Evolutionary conservation across 1,284 basidiomycete genomes (phyloP).

Genomic region (Anthracocystis walkeri): DNA sequence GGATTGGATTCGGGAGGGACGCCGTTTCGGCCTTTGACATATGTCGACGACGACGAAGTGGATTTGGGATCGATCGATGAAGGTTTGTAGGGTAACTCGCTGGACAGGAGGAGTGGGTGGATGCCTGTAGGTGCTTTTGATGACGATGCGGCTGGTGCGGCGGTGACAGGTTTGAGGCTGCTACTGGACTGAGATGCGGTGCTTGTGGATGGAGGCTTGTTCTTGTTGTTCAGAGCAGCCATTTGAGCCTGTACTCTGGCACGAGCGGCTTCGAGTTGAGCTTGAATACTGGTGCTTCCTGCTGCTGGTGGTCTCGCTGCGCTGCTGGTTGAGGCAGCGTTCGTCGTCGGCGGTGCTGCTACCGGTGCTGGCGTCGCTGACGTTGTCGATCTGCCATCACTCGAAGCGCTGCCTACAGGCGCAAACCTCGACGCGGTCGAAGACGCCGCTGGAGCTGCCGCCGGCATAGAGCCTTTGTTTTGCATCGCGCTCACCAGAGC

Average conservation of each 20-base stretch:
- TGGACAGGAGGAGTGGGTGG: slow-evolving; percentile 58
- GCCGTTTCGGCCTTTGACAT: slow-evolving; percentile 17
- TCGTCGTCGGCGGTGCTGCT: neutral
- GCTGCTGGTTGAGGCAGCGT: neutral
- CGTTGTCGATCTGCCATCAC: neutral
- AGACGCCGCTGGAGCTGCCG: neutral
- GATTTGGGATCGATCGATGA: neutral
- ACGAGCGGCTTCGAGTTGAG: slow-evolving; percentile 55
- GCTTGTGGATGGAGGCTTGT: neutral
- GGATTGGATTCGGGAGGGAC: slow-evolving; percentile 50
- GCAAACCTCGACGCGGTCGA: slow-evolving; percentile 10
- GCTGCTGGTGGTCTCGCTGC: slow-evolving; percentile 5
- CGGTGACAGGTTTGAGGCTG: neutral
- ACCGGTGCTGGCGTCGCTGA: neutral
- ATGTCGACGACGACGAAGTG: slow-evolving; percentile 5
- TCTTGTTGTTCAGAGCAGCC: slow-evolving; percentile 28
- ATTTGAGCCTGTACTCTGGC: slow-evolving; percentile 51
- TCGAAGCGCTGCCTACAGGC: neutral
- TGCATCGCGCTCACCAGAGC: slow-evolving; percentile 47
- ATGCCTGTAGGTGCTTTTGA: slow-evolving; percentile 53
- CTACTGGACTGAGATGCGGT: slow-evolving; percentile 2
- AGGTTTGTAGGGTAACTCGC: slow-evolving; percentile 17
- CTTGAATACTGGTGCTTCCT: slow-evolving; percentile 34
- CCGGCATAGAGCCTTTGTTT: slow-evolving; percentile 13
- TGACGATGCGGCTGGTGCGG: slow-evolving; percentile 3